Percentiles rank a stretch among this genome's conserved stretches.
Evolutionary conservation across 2,329 filamentous ascomycete genomes (phyloP).

Genomic region (Fusarium chuoi): DNA sequence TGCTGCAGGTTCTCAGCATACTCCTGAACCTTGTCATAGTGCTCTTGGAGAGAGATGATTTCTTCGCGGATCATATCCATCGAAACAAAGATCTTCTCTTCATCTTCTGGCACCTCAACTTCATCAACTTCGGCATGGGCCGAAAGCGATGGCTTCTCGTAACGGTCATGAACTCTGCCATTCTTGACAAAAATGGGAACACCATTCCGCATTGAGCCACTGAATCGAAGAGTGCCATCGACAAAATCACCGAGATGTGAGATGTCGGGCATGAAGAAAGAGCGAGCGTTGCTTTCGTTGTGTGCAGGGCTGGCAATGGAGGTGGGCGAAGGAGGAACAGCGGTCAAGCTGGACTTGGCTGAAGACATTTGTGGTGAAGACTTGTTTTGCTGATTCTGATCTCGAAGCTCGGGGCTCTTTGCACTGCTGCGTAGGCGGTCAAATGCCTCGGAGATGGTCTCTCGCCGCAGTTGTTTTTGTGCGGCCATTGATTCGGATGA

Average conservation of each 20-base stretch:
- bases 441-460: slow-evolving; percentile 49
- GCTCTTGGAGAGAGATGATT: slow-evolving; percentile 64
- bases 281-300: slow-evolving; percentile 58
- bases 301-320: slow-evolving; percentile 49
- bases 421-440: slow-evolving; percentile 51
- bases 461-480: slow-evolving; percentile 40
- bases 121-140: slow-evolving; percentile 62
- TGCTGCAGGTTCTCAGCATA: slow-evolving; percentile 64
- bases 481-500: slow-evolving; percentile 44
- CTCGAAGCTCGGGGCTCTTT: slow-evolving; percentile 43
- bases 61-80: slow-evolving; percentile 71
- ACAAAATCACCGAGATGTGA: slow-evolving; percentile 67
- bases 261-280: slow-evolving; percentile 65
- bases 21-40: slow-evolving; percentile 65
- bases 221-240: slow-evolving; percentile 64
- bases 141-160: slow-evolving; percentile 46
- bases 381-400: slow-evolving; percentile 42
- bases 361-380: slow-evolving; percentile 52
- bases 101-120: slow-evolving; percentile 62
- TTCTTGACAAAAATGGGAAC: slow-evolving; percentile 67
- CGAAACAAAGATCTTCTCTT: slow-evolving; percentile 68
- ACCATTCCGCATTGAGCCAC: slow-evolving; percentile 61
- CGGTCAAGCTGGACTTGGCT: slow-evolving; percentile 54
- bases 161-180: slow-evolving; percentile 60
- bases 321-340: slow-evolving; percentile 53